phyloP scores from a whole-genome alignment of 176 grass and related monocot genomes.

The Eragrostis nindensis region DNA sequence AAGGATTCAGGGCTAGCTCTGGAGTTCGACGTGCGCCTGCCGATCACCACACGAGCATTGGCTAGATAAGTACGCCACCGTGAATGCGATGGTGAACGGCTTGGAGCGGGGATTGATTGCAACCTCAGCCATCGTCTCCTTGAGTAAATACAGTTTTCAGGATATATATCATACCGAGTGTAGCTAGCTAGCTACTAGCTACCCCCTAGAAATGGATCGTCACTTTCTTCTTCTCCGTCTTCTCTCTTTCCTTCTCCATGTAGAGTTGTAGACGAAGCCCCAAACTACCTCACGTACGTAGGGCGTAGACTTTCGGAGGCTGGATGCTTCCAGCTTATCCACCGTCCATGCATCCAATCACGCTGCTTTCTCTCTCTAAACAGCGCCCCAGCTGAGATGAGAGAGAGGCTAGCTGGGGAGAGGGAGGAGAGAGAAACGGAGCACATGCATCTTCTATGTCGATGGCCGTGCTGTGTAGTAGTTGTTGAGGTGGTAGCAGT shows the following conservation, averaged over 20 bases:
- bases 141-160: slow-evolving; percentile 37
- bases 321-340: slow-evolving; percentile 26
- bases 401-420: background rate
- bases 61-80: background rate
- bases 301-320: slow-evolving; percentile 30
- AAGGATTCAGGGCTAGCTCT: too few relatives aligned
- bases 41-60: background rate
- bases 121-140: background rate
- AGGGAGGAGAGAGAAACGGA: too few relatives aligned
- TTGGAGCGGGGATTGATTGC: background rate
- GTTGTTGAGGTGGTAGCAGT: slow-evolving; percentile 8
- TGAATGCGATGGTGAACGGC: slow-evolving; percentile 1
- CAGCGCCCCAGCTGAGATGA: background rate
- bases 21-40: too few relatives aligned
- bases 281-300: slow-evolving; percentile 33
- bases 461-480: slow-evolving; percentile 14
- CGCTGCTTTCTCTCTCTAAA: slow-evolving; percentile 21
- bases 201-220: background rate
- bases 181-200: background rate
- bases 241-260: background rate
- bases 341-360: slow-evolving; percentile 47
- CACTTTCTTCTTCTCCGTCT: background rate
- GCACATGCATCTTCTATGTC: background rate
- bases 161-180: slow-evolving; percentile 28
- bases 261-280: slow-evolving; percentile 40